phyloP scores from a whole-genome alignment of 345 rosid genomes.

The Eutrema yunnanense region DNA sequence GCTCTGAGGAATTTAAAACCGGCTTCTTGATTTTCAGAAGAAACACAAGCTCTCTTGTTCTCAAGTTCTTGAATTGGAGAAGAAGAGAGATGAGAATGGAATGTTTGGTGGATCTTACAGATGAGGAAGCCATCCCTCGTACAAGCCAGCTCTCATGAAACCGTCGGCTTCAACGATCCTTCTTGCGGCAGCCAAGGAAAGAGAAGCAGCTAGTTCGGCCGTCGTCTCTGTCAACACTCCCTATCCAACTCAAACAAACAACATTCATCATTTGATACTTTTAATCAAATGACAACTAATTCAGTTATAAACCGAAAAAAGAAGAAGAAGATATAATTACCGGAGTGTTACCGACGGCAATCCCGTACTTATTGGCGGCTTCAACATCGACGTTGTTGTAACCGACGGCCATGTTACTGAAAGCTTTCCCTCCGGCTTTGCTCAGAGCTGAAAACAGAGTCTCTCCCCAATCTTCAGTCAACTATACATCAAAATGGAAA shows the following conservation, averaged over 20 bases:
- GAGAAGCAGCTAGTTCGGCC: constrained; percentile 92
- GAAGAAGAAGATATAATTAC: constrained; percentile 30
- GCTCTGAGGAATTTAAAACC: background rate
- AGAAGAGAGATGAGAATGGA: background rate
- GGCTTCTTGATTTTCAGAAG: too few species aligned
- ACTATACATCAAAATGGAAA: constrained; percentile 24
- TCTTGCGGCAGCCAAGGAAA: constrained; percentile 85
- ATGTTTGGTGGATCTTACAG: constrained; percentile 36
- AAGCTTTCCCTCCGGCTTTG: constrained; percentile 91
- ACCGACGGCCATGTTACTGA: constrained; percentile 99
- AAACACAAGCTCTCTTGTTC: too few species aligned
- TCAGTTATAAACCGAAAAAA: background rate
- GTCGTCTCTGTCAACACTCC: constrained; percentile 98
- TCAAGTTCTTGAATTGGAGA: background rate
- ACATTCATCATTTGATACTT: too few species aligned
- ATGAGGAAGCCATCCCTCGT: constrained; percentile 98
- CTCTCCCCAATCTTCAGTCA: constrained; percentile 98
- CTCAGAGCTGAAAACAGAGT: constrained; percentile 79
- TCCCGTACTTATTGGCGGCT: constrained; percentile 88
- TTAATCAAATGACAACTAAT: too few species aligned
- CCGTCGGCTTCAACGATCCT: constrained; percentile 96
- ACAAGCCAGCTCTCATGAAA: constrained; percentile 93
- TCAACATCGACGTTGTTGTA: constrained; percentile 94
- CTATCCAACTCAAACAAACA: constrained; percentile 32
- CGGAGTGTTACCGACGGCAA: constrained; percentile 96